Base-by-base conservation (phyloP, 176 grass and related monocot species). In the Urochloa ruziziensis region DNA sequence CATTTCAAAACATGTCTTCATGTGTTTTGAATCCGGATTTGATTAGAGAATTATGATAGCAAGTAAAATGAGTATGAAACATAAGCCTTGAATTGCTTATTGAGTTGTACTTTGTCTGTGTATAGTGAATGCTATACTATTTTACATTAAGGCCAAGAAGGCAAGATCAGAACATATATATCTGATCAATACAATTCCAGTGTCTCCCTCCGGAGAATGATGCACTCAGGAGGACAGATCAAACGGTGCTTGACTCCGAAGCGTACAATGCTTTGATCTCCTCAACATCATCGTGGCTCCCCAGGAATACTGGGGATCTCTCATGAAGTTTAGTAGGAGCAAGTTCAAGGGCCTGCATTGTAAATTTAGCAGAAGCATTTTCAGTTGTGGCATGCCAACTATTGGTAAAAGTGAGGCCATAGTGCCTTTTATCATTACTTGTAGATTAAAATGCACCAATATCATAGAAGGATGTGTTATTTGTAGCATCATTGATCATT, bases 231-330 rank as follows among this genome's bases (percentile, higher is more conserved):
- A 21, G 62, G 62, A 28, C 13, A 21, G 40, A 77, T 79, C 81
- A 92, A 84, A 72, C 39, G 21, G 36, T 71, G 73, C 23, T 67
- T 66, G 77, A 58, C 64, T 89, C 82, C 13, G 85, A 90, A 83
- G 93, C 91, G 43, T 99, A 99, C 34, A 99, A 80, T 70, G 83
- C 81, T 80, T 94, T 99, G 47, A 99, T 82, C 40, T 96, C 91
- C 74, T 99, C 97, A 10, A 99, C 93, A 25, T 99, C 93, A 63
- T 92, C 91, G 32, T 91, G 94, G 83, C 97, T 99, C 42, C 97
- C 97, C 4, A 99, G 87, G 87, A 99, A 99, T 82, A 99, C 61
- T 24, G 97, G 96, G 13, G 93, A 96, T 39, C 97, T 92, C 34
- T 96, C 61, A 85, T 99, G 97, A 62, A 99, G 85, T 18, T 89